Conservation (phyloP, 768 basidiomycete genomes). For the Lactarius hengduanensis region DNA sequence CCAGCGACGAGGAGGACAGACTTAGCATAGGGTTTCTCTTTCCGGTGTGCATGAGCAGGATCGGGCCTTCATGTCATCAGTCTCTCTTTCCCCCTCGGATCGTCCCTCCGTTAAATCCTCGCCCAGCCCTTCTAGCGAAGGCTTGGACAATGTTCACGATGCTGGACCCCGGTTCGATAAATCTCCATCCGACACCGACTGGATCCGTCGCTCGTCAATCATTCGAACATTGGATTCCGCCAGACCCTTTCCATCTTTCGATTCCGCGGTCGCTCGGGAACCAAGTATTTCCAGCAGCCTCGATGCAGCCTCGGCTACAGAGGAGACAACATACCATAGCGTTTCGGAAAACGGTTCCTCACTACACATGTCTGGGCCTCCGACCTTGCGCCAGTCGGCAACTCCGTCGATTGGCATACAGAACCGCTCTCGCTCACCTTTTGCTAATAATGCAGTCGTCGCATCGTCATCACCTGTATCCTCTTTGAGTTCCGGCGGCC, state of each 20-base stretch:
- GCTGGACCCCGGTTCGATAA: conserved; percentile 30
- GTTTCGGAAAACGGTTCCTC: conserved; percentile 21
- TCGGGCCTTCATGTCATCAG: conserved; percentile 49
- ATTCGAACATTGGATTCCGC: conserved; percentile 19
- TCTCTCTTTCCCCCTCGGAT: conserved; percentile 62
- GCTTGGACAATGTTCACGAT: conserved; percentile 33
- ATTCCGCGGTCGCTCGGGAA: conserved; percentile 20
- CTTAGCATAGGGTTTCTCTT: conserved; percentile 47
- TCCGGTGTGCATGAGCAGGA: conserved; percentile 45
- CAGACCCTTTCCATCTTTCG: conserved; percentile 36
- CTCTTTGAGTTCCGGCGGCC: conserved; percentile 72
- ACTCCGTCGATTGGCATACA: conserved; percentile 29
- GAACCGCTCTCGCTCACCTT: conserved; percentile 39
- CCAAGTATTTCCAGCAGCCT: conserved; percentile 28
- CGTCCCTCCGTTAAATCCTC: conserved; percentile 68
- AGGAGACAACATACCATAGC: conserved; percentile 15
- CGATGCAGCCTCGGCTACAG: conserved; percentile 22
- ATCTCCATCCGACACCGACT: conserved; percentile 33
- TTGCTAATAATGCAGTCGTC: conserved; percentile 47
- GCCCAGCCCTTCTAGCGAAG: conserved; percentile 55
- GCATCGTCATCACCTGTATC: conserved; percentile 75
- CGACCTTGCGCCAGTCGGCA: conserved; percentile 23
- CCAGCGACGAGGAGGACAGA: conserved; percentile 53
- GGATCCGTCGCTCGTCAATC: conserved; percentile 29
- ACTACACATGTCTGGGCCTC: conserved; percentile 18